Evolutionary conservation across 225 moss, liverwort and hornwort genomes (phyloP), one percentile per base, ranked within the genome.

Genomic region (Bryum argenteum): DNA sequence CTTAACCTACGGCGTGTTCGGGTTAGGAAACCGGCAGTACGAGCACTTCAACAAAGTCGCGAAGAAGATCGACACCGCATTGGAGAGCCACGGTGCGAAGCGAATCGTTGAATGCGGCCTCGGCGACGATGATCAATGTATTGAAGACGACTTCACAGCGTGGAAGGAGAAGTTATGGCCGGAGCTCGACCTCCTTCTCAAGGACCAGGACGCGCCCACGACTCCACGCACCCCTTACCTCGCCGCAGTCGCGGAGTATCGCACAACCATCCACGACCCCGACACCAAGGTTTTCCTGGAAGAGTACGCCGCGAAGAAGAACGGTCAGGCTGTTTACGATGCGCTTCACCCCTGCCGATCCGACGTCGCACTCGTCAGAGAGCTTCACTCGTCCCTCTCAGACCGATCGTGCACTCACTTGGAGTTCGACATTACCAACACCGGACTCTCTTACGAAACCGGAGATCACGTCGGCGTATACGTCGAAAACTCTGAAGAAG

Each of bases 71-170:
- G 91, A 91, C 55, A 26, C 68, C 0, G 75, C 59, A 41, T 66
- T 90, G 64, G 54, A 52, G 39, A 71, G 72, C 54, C 83, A 86
- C 17, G 90, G 98, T 2, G 98, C 76, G 9, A 82, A 89, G 53
- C 83, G 80, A 5, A 61, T 98, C 21, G 80, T 94, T 39, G 84
- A 87, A 11, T 75, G 76, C 38, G 98, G 98, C 2, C 39, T 91
- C 1, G 98, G 98, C 33, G 94, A 98, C 55, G 98, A 98, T 66
- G 98, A 98, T 66, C 94, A 98, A 80, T 98, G 92, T 70, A 98
- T 98, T 47, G 98, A 98, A 70, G 98, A 98, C 33, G 98, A 98
- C 54, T 98, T 92, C 50, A 86, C 91, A 19, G 94, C 94, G 17
- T 98, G 98, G 98, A 88, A 88, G 56, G 98, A 98, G 70, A 82